Conservation (phyloP, 179 eudicot genomes). For the Vitellaria paradoxa region DNA sequence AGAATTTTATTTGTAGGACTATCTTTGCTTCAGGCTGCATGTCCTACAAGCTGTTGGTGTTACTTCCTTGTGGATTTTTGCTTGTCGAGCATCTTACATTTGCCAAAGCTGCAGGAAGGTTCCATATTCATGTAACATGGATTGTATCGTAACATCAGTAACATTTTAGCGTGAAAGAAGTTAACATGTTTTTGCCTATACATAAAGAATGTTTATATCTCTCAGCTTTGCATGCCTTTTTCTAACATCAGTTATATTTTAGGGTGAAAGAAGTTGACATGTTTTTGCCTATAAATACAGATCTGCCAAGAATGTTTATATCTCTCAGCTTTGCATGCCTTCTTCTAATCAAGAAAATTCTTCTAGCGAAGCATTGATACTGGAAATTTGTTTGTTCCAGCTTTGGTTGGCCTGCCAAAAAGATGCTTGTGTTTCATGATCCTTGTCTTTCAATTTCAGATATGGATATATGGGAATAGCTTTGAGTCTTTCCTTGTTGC, state of each 20-base stretch:
- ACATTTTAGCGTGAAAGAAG: too few species aligned
- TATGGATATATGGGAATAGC: conserved; percentile 96
- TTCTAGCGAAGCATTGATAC: background rate
- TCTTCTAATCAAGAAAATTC: background rate
- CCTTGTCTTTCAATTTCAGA: conserved; percentile 36
- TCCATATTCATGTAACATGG: too few species aligned
- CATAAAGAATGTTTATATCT: background rate
- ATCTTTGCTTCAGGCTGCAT: too few species aligned
- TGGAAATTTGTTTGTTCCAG: background rate
- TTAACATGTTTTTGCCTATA: background rate
- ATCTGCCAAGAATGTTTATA: background rate
- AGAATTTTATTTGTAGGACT: too few species aligned
- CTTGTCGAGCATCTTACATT: too few species aligned
- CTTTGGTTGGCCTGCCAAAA: background rate
- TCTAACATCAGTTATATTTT: too few species aligned
- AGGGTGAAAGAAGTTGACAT: background rate
- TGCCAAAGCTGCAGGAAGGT: too few species aligned
- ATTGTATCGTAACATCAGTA: too few species aligned
- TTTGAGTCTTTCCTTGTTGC: conserved; percentile 85
- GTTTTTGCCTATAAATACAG: background rate
- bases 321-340: background rate
- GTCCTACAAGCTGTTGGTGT: too few species aligned
- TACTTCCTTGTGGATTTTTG: too few species aligned
- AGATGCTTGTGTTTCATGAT: background rate
- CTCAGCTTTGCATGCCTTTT: background rate